Base-by-base conservation (phyloP, 1,139 yeast genomes). In the Geotrichum reessii region DNA sequence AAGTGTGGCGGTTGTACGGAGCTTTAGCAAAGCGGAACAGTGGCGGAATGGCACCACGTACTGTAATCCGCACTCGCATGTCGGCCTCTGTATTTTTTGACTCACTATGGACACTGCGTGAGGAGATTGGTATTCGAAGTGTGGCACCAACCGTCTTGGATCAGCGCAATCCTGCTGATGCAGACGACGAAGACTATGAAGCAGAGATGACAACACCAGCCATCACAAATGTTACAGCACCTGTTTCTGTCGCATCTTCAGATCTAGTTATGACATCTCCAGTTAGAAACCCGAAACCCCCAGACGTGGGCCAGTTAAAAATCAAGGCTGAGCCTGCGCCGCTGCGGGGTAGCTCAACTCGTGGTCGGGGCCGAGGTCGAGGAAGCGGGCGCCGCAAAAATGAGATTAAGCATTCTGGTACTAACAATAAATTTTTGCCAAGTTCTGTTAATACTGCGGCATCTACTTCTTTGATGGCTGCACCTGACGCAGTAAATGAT, bases 51-150 rank as follows among this genome's bases (percentile, higher is more conserved):
- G 65, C 51, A 1, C 59, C 67, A 5, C 55, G 55, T 19, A 69
- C 91, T 14, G 79, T 81, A 1, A 85, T 91, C 12, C 78, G 89
- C 53, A 85, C 95, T 9, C 80, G 97, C 64, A 86, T 89, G 95
- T 82, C 96, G 4, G 97, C 96, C 0, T 86, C 95, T 58, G 91
- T 92, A 1, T 90, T 93, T 67, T 93, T 92, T 70, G 99, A 93
- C 71, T 86, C 93, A 67, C 75, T 93, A 59, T 87, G 91, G 81
- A 79, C 89, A 6, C 75, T 92, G 66, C 77, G 97, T 65, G 93
- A 88, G 64, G 87, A 88, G 69, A 90, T 89, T 61, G 97, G 97
- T 14, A 69, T 69, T 50, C 62, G 70, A n/a, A 66, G 70, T 33
- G 71, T 65, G 21, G 76, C 76, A 0, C 76, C 76, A 8, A 66